Evolutionary conservation across 202 grass and related monocot genomes (phyloP).

Genomic region (Panicum hallii): DNA sequence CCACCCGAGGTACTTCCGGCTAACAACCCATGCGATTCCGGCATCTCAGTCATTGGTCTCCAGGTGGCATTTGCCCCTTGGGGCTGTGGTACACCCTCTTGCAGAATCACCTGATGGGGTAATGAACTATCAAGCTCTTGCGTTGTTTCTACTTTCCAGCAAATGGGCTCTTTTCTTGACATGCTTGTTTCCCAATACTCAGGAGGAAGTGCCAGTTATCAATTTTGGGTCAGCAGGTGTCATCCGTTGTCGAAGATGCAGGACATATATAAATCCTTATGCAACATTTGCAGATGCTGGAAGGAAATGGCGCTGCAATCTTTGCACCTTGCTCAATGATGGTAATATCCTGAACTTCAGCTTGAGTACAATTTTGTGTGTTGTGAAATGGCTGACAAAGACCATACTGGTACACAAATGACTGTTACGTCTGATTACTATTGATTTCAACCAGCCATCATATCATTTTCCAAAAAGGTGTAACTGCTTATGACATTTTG

Average conservation of each 20-base stretch:
- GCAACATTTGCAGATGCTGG: conserved; percentile 89
- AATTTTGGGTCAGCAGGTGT: conserved; percentile 87
- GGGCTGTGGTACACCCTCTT: conserved; percentile 85
- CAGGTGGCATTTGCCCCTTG: conserved; percentile 98
- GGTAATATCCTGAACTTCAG: conserved; percentile 53
- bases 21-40: conserved; percentile 88
- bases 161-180: conserved; percentile 14
- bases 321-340: conserved; percentile 96
- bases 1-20: conserved; percentile 80
- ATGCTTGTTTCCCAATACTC: conserved; percentile 30
- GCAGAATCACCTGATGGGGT: conserved; percentile 95
- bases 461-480: neutral
- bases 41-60: conserved; percentile 87
- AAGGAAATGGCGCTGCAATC: conserved; percentile 98
- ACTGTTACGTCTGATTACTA: neutral
- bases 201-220: conserved; percentile 92
- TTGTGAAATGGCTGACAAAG: neutral
- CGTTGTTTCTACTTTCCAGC: conserved; percentile 12
- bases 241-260: conserved; percentile 89
- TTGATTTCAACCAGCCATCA: conserved; percentile 6
- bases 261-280: conserved; percentile 95
- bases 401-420: neutral
- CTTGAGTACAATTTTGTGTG: neutral
- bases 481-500: neutral
- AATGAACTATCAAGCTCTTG: conserved; percentile 37